Percentiles rank a stretch among this genome's conserved stretches.
phyloP scores from a whole-genome alignment of 805 yeast genomes.

The Wickerhamiella australiensis region DNA sequence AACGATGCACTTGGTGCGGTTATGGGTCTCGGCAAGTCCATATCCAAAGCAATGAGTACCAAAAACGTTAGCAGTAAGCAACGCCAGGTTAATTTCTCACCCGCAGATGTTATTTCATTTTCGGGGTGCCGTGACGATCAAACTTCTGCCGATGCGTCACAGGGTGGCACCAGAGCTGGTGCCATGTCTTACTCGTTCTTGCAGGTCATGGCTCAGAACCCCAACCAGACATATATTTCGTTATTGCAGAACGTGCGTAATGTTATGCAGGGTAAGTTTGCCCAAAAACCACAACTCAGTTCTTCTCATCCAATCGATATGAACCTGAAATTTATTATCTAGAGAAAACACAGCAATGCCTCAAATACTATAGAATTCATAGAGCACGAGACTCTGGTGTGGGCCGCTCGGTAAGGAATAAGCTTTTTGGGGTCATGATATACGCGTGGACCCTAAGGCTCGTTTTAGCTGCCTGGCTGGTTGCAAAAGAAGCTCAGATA shows the following conservation, averaged over 20 bases:
- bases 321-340: conserved; percentile 39
- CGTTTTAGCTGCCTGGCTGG: too few relatives aligned
- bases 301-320: conserved; percentile 71
- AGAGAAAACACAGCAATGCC: conserved; percentile 5
- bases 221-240: conserved; percentile 56
- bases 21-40: conserved; percentile 29
- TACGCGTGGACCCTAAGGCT: too few relatives aligned
- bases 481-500: too few relatives aligned
- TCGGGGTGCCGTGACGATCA: conserved; percentile 79
- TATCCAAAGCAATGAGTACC: conserved; percentile 16
- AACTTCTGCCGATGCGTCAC: conserved; percentile 71
- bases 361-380: too few relatives aligned
- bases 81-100: conserved; percentile 44
- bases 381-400: too few relatives aligned
- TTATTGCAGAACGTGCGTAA: conserved; percentile 59
- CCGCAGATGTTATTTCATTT: conserved; percentile 65
- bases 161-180: conserved; percentile 62
- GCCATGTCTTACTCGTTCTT: conserved; percentile 78
- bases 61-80: conserved; percentile 13
- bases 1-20: conserved; percentile 42
- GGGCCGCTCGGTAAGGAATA: too few relatives aligned
- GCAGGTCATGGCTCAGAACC: conserved; percentile 45
- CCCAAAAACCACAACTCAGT: conserved; percentile 75
- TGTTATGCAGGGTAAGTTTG: conserved; percentile 48
- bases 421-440: too few relatives aligned